These are phyloP conservation scores for Turnera subulata DNA, from an alignment of 345 rosid genomes.

Conservation along the genomic window DNA sequence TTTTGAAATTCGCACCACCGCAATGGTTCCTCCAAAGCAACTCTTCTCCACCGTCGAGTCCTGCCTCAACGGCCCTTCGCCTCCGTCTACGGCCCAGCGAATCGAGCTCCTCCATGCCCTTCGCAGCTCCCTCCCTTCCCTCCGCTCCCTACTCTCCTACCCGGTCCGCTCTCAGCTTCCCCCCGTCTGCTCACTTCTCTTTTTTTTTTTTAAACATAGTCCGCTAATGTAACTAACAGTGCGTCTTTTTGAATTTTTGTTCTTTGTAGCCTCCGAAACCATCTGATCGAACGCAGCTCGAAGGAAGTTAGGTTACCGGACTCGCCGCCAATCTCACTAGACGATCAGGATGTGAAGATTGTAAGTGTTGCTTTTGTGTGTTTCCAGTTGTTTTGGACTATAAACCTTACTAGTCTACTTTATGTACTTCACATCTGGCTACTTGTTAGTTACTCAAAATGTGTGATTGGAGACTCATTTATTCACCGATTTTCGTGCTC, in stretches of 20 bases:
- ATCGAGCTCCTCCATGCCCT: conserved; percentile 75
- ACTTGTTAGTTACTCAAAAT: no score
- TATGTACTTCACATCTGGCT: no score
- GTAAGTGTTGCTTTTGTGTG: conserved; percentile 47
- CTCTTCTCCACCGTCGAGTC: conserved; percentile 64
- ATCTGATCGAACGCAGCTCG: conserved; percentile 70
- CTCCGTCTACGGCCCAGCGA: conserved; percentile 61
- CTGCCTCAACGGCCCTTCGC: conserved; percentile 58
- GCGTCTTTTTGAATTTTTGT: not conserved
- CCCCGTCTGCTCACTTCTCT: no score
- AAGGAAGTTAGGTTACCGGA: conserved; percentile 85
- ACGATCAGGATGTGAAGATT: conserved; percentile 83
- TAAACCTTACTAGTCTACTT: not conserved
- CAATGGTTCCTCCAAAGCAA: conserved; percentile 67
- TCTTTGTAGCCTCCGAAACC: conserved; percentile 65
- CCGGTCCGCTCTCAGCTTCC: conserved; percentile 36
- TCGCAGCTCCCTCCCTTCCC: conserved; percentile 57
- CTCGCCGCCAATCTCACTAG: conserved; percentile 70
- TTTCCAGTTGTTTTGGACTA: not conserved
- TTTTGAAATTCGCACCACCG: not conserved
- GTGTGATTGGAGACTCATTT: no score
- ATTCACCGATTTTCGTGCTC: no score
- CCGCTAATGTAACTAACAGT: not conserved
- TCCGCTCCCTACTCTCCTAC: conserved; percentile 68
- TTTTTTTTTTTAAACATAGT: not conserved